A percentile compares a stretch with the other conserved stretches of the same genome.
Evolutionary conservation across 2,329 filamentous ascomycete species (phyloP).

Genomic region (Colletotrichum sp.): DNA sequence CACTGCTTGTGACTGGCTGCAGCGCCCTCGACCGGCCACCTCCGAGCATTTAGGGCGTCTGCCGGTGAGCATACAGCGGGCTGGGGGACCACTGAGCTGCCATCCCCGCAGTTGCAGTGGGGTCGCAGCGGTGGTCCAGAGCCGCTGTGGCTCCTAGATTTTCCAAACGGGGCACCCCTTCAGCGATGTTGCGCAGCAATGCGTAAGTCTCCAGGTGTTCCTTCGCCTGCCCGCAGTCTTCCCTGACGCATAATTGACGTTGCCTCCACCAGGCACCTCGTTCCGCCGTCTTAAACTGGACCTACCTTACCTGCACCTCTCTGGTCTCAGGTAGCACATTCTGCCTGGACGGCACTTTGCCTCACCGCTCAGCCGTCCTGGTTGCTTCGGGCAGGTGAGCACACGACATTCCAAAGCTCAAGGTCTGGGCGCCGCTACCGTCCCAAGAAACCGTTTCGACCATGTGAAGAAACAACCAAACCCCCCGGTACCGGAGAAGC

Average conservation of each 20-base stretch:
- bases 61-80: neutral
- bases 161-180: neutral
- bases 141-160: neutral
- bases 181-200: neutral
- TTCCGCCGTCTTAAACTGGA: neutral
- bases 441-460: neutral
- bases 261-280: neutral
- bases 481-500: neutral
- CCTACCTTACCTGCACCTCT: neutral
- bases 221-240: slow-evolving; percentile 4
- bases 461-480: neutral
- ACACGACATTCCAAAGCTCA: slow-evolving; percentile 1
- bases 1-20: neutral
- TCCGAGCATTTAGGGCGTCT: neutral
- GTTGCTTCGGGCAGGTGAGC: slow-evolving; percentile 13
- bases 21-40: neutral
- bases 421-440: neutral
- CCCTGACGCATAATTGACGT: neutral
- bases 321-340: neutral
- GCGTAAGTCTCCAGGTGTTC: slow-evolving; percentile 9
- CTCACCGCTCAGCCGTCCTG: neutral
- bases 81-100: neutral
- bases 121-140: neutral
- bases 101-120: slow-evolving; percentile 1
- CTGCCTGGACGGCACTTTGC: neutral